phyloP scores from a whole-genome alignment of 441 rosid species.

The Jatropha podagrica region DNA sequence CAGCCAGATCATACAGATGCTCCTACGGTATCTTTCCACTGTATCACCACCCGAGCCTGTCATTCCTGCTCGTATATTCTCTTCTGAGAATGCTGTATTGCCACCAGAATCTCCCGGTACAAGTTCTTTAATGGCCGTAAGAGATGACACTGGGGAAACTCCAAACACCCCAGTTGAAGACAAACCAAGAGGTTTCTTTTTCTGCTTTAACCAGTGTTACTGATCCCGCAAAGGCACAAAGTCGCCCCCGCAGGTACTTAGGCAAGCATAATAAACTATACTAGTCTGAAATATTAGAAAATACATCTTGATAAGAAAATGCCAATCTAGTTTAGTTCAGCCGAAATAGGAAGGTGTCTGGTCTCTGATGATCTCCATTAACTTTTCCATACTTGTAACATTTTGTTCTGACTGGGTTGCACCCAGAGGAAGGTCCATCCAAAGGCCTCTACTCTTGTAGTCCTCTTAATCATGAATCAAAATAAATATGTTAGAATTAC shows the following conservation, averaged over 20 bases:
- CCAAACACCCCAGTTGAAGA: slow-evolving; percentile 39
- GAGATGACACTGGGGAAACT: slow-evolving; percentile 45
- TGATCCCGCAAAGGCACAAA: slow-evolving; percentile 30
- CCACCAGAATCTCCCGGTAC: slow-evolving; percentile 92
- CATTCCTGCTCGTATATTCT: slow-evolving; percentile 48
- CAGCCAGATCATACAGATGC: slow-evolving; percentile 84
- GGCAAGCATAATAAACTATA: slow-evolving; percentile 26
- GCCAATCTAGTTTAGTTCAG: slow-evolving; percentile 25
- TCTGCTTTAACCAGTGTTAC: slow-evolving; percentile 68
- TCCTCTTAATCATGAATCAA: slow-evolving; percentile 13
- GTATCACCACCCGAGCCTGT: slow-evolving; percentile 52
- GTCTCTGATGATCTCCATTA: slow-evolving; percentile 18
- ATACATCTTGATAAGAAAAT: slow-evolving; percentile 11
- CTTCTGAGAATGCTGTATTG: slow-evolving; percentile 60
- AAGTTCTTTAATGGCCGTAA: slow-evolving; percentile 67
- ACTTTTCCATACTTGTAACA: slow-evolving; percentile 12
- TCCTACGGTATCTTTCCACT: slow-evolving; percentile 59
- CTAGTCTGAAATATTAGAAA: slow-evolving; percentile 23
- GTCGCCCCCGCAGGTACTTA: slow-evolving; percentile 15
- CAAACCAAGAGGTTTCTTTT: slow-evolving; percentile 55
- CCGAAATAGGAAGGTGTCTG: slow-evolving; percentile 15
- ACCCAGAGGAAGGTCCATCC: slow-evolving; percentile 26
- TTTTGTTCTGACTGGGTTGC: slow-evolving; percentile 15
- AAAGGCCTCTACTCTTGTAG: slow-evolving; percentile 31
- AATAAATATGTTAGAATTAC: slow-evolving; percentile 4